phyloP scores from a whole-genome alignment of 2,329 filamentous ascomycete species.

The Coleophoma eucalyptorum region DNA sequence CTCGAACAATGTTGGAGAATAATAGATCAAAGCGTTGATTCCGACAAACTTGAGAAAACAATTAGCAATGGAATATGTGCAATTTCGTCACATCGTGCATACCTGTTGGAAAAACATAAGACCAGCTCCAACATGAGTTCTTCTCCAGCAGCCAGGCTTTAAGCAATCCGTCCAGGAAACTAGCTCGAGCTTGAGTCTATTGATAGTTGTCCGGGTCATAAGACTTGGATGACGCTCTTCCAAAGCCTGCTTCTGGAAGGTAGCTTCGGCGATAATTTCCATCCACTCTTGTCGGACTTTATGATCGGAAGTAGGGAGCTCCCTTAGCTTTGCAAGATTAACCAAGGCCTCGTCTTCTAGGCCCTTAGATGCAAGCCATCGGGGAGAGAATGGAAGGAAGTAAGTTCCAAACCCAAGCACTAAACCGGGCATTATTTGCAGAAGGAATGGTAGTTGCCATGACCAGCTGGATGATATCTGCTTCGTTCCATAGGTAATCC shows the following conservation, averaged over 20 bases:
- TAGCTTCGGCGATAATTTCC: conserved; percentile 37
- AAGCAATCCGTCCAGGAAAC: conserved; percentile 46
- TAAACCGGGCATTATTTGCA: conserved; percentile 19
- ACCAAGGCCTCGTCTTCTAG: conserved; percentile 42
- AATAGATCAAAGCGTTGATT: conserved; percentile 57
- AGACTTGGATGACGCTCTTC: conserved; percentile 31
- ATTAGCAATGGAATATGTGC: too few species aligned
- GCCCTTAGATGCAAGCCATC: conserved; percentile 36
- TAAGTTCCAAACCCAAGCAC: conserved; percentile 31
- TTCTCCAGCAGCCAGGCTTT: conserved; percentile 41
- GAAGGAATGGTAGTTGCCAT: conserved; percentile 28
- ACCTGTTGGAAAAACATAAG: conserved; percentile 54
- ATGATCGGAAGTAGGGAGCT: conserved; percentile 41
- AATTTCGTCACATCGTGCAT: background rate
- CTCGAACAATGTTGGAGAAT: conserved; percentile 54
- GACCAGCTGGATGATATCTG: conserved; percentile 23
- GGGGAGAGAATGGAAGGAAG: conserved; percentile 41
- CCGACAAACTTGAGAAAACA: conserved; percentile 35
- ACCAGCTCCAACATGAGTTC: conserved; percentile 44
- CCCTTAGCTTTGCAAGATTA: conserved; percentile 44
- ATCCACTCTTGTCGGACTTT: conserved; percentile 46
- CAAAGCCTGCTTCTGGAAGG: conserved; percentile 30
- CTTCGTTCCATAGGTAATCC: conserved; percentile 37
- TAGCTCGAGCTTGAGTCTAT: conserved; percentile 42
- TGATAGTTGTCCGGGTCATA: conserved; percentile 11